Evolutionary conservation across 192 early-diverging fungal genomes (phyloP).

Genomic region (Coemansia sp.): DNA sequence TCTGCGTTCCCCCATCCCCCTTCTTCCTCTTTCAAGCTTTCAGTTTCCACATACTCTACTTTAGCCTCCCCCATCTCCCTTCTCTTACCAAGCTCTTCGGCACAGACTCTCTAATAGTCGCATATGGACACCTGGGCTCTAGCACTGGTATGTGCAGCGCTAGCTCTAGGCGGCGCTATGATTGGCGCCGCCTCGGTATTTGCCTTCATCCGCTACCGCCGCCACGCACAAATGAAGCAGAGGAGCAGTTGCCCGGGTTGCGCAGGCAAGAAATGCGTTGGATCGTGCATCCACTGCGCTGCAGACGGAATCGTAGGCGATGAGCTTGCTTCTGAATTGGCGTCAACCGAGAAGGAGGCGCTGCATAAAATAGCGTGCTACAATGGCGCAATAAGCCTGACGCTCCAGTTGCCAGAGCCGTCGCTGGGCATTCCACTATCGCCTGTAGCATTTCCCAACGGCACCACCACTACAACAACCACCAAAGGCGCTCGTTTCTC

Average conservation of each 20-base stretch:
- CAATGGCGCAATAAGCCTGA: slow-evolving; percentile 29
- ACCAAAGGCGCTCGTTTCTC: neutral
- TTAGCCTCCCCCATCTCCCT: neutral
- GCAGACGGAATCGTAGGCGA: slow-evolving; percentile 6
- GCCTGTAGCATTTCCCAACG: slow-evolving; percentile 2
- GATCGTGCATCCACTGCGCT: neutral
- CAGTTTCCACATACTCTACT: neutral
- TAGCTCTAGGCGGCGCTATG: slow-evolving; percentile 9
- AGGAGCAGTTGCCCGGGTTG: neutral
- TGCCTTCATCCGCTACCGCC: slow-evolving; percentile 8
- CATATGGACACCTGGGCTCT: slow-evolving; percentile 24
- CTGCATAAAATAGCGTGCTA: slow-evolving; percentile 24
- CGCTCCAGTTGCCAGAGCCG: slow-evolving; percentile 34
- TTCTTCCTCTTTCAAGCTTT: neutral
- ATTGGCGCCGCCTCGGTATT: slow-evolving; percentile 12
- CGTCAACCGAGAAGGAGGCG: slow-evolving; percentile 27
- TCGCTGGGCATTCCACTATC: slow-evolving; percentile 27
- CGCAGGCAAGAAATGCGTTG: neutral
- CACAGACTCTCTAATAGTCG: neutral
- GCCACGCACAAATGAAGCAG: neutral
- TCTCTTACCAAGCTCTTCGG: neutral
- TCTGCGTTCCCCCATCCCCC: neutral
- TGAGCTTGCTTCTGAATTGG: slow-evolving; percentile 34
- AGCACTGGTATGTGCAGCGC: slow-evolving; percentile 12
- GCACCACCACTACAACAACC: neutral